Evolutionary conservation across 2,329 filamentous ascomycete species (phyloP).

Genomic region (Colletotrichum viniferum): DNA sequence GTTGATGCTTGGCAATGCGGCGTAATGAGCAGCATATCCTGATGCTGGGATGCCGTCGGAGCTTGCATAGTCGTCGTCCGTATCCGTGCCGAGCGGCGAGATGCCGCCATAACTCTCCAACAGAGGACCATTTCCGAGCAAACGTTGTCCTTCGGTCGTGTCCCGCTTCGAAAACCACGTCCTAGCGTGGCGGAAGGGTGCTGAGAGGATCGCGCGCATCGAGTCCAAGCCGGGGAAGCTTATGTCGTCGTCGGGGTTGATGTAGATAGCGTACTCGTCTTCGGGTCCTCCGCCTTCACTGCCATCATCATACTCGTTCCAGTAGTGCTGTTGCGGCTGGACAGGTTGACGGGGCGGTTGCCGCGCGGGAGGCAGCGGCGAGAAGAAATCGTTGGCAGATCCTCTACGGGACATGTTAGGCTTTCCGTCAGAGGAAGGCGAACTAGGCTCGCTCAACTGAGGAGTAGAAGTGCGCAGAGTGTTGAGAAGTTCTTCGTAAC

Average conservation of each 20-base stretch:
- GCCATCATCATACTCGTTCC: constrained; percentile 87
- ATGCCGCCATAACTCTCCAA: constrained; percentile 24
- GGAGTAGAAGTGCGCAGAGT: constrained; percentile 52
- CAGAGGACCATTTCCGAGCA: constrained; percentile 7
- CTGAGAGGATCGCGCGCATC: constrained; percentile 55
- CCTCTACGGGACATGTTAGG: constrained; percentile 22
- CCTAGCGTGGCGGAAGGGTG: constrained; percentile 56
- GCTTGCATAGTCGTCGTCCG: constrained; percentile 55
- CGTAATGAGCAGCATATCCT: constrained; percentile 60
- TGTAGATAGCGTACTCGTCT: constrained; percentile 73
- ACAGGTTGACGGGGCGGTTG: constrained; percentile 27
- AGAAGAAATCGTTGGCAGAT: constrained; percentile 10
- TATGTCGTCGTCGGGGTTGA: constrained; percentile 69
- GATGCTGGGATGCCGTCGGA: constrained; percentile 51
- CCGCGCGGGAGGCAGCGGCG: constrained; percentile 3
- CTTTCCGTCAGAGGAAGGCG: constrained; percentile 36
- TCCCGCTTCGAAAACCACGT: constrained; percentile 48
- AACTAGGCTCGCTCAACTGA: constrained; percentile 41
- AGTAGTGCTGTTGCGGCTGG: constrained; percentile 60
- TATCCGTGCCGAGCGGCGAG: constrained; percentile 35
- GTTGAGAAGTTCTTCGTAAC: constrained; percentile 54
- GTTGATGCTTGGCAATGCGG: constrained; percentile 53
- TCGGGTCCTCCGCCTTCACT: constrained; percentile 65
- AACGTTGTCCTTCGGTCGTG: neutral
- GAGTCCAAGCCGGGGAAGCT: constrained; percentile 68